Evolutionary conservation across 1,139 yeast species (phyloP), one percentile per base, ranked within the genome.

Genomic region (Kodamaea plutei): DNA sequence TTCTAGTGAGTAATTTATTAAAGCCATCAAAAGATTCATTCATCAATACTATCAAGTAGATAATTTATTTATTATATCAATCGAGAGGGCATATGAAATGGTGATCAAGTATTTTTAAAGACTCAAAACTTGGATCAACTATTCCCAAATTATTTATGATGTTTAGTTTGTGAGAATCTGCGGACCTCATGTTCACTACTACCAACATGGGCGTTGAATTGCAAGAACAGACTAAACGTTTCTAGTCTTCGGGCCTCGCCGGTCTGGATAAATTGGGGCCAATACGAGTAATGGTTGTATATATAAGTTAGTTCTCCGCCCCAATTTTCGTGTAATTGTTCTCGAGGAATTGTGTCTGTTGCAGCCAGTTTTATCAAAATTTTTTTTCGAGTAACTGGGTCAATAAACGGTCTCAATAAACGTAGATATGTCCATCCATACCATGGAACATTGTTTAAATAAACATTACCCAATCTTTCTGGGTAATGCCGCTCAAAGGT

Each of bases 371-470:
- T 28, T 3, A 21, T 15, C 29, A 25, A 18, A 17, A 32, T 25
- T 25, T 32, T 32, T 22, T 28, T 29, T 8, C 35, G 26, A 8
- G 32, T 20, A 8, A 19, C 29, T 13, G 25, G 30, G 18, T 25
- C 29, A 29, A 25, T 28, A 17, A 32, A 23, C 5, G 32, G 32
- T 25, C 28, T 32, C 13, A 32, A 9, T 18, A 28, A 21, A n/a
- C 20, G 19, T 13, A 32, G 18, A 19, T 28, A 32, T 7, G 32
- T 29, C 32, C 32, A 28, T 8, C 35, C 35, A 20, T 28, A 32
- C 35, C 35, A 32, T 14, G 35, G 35, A 12, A 32, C 32, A 19
- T 28, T 28, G 14, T 28, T 25, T 19, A 32, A 30, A 23, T 32
- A 32, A 9, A 32, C 17, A 8, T 19, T 26, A 3, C 35, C 35